Evolutionary conservation across 495 filamentous ascomycete genomes (phyloP).

Genomic region (Aspergillus sclerotioniger): DNA sequence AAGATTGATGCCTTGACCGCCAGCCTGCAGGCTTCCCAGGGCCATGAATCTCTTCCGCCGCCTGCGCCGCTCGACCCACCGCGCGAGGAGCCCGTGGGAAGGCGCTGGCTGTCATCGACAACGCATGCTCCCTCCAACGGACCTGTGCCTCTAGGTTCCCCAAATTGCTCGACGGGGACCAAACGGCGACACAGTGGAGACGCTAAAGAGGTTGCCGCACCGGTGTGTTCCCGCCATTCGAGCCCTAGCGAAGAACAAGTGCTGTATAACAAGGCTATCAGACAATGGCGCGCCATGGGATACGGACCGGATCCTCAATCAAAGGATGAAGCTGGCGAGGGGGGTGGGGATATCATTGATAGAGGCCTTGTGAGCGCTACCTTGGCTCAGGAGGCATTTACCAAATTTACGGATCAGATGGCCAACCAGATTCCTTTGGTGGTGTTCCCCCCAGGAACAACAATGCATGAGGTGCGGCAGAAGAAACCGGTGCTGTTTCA

Average conservation of each 20-base stretch:
- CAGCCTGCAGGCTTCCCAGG: slow-evolving; percentile 57
- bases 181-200: slow-evolving; percentile 29
- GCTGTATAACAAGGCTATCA: slow-evolving; percentile 9
- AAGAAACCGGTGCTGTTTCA: slow-evolving; percentile 79
- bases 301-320: slow-evolving; percentile 7
- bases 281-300: slow-evolving; percentile 9
- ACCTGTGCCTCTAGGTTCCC: slow-evolving; percentile 9
- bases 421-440: slow-evolving; percentile 72
- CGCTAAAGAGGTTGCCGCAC: slow-evolving; percentile 19
- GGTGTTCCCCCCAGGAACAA: slow-evolving; percentile 66
- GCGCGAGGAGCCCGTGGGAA: slow-evolving; percentile 11
- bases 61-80: slow-evolving; percentile 4
- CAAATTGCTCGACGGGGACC: slow-evolving; percentile 9
- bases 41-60: slow-evolving; percentile 13
- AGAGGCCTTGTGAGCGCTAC: slow-evolving; percentile 62
- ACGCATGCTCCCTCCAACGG: slow-evolving; percentile 12
- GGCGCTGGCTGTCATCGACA: slow-evolving; percentile 19
- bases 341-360: slow-evolving; percentile 67
- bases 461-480: slow-evolving; percentile 63
- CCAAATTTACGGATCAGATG: slow-evolving; percentile 68
- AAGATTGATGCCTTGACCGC: slow-evolving; percentile 90
- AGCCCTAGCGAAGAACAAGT: slow-evolving; percentile 30
- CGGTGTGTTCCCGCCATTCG: slow-evolving; percentile 19
- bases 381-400: slow-evolving; percentile 63
- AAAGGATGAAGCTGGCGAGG: slow-evolving; percentile 21